Base-by-base conservation (phyloP, 2,329 filamentous ascomycete genomes). In the Gaeumannomyces tritici region DNA sequence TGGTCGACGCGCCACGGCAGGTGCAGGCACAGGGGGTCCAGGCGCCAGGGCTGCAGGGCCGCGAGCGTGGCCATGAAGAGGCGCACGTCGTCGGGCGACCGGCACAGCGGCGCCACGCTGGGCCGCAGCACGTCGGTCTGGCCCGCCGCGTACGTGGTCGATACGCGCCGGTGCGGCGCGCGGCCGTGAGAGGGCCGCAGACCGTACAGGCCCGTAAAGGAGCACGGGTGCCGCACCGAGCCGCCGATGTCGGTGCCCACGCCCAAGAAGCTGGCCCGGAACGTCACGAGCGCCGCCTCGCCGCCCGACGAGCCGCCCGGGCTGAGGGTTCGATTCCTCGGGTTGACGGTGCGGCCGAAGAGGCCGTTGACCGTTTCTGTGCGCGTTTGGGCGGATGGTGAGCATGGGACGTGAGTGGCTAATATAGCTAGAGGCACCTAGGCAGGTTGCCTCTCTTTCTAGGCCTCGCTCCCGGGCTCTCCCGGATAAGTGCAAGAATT, bases 271-370 rank as follows among this genome's bases (percentile, higher is more conserved):
- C 81, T 84, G 18, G 86, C 88, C 13, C 71, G 70, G 63, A 89
- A 80, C 0, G 76, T 75, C 47, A 90, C 78, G 2, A 90, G 76
- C 0, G 87, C 86, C 8, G 82, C 81, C 69, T 90, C 88, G 57
- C 88, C 88, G 3, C 88, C 88, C 0, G 84, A 87, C 51, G 82
- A 86, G 13, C 88, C 88, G 12, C 88, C 88, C 27, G 81, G 81
- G 0, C 85, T 88, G 4, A 84, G 75, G 4, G 73, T 73, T 26
- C 83, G 79, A 69, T 88, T 87, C 7, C 75, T 73, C 0, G 88
- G 87, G 69, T 88, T 88, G 27, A 84, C 70, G 0, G 84, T 87
- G 15, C 84, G 78, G 11, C 86, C 87, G 67, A 85, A 85, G 15
- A 47, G 42, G 67, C 87, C 87, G 73, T 89, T 89, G n/a, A 87